A percentile compares a stretch with the other conserved stretches of the same genome.
Evolutionary conservation across 768 basidiomycete genomes (phyloP).

Genomic region (Basidioascus undulatus): DNA sequence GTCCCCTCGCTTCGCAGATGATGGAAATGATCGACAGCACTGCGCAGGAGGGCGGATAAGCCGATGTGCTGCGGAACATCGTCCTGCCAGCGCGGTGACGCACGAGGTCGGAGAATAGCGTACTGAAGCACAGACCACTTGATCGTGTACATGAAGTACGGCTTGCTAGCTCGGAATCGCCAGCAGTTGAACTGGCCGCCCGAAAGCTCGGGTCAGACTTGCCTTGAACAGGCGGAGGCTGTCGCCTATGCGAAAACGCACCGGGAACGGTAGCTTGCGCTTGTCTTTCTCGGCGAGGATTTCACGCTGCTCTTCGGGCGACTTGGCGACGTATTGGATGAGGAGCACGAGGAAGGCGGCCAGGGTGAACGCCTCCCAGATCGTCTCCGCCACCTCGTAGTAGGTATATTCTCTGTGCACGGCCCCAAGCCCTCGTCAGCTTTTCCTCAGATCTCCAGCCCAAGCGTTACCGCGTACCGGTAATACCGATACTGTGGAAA

Average conservation of each 20-base stretch:
- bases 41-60: conserved; percentile 7
- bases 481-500: conserved; percentile 15
- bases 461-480: too few species aligned
- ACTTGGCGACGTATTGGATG: conserved; percentile 60
- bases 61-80: conserved; percentile 4
- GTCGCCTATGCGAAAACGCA: not conserved
- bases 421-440: too few species aligned
- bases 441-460: too few species aligned
- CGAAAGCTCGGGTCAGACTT: too few species aligned
- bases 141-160: conserved; percentile 66
- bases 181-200: conserved; percentile 44
- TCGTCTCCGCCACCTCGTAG: conserved; percentile 13
- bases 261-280: conserved; percentile 37
- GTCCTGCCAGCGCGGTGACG: not conserved
- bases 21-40: conserved; percentile 51
- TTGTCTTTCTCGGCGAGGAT: conserved; percentile 65
- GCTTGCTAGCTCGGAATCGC: conserved; percentile 23
- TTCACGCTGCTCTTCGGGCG: conserved; percentile 34
- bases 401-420: conserved; percentile 15
- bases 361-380: conserved; percentile 42
- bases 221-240: not conserved
- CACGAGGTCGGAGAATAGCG: conserved; percentile 41
- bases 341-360: conserved; percentile 69
- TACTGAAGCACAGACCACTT: conserved; percentile 82
- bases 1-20: conserved; percentile 39